Conservation (phyloP, 129 eudicot species). For the Arctium minus region DNA sequence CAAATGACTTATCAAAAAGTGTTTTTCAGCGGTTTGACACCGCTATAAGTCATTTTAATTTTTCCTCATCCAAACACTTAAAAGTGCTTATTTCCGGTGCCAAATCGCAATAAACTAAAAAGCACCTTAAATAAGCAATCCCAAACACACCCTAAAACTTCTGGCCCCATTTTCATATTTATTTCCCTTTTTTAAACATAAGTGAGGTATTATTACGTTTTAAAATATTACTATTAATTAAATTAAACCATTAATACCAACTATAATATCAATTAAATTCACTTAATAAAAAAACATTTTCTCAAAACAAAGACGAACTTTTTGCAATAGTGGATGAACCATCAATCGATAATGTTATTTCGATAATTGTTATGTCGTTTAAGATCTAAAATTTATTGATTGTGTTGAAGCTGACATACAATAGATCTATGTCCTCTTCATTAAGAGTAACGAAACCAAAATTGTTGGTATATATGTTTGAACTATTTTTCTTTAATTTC, state of each 20-base stretch:
- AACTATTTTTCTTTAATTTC: neutral
- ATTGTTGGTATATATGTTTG: neutral
- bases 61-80: no score
- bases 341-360: neutral
- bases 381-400: neutral
- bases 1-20: no score
- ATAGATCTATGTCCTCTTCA: neutral
- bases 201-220: neutral
- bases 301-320: neutral
- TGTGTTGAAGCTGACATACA: neutral
- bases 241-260: neutral
- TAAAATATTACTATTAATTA: no score
- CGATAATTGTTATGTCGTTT: no score
- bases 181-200: neutral
- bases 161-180: neutral
- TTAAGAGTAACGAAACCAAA: neutral
- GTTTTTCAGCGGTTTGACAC: no score
- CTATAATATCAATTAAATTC: neutral
- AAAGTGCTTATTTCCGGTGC: no score
- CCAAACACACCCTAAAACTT: no score
- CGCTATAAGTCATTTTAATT: no score
- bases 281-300: neutral
- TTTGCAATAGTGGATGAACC: no score
- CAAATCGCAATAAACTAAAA: no score
- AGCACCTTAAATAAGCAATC: no score